phyloP scores from a whole-genome alignment of 345 rosid genomes.

The Arabis alpina region DNA sequence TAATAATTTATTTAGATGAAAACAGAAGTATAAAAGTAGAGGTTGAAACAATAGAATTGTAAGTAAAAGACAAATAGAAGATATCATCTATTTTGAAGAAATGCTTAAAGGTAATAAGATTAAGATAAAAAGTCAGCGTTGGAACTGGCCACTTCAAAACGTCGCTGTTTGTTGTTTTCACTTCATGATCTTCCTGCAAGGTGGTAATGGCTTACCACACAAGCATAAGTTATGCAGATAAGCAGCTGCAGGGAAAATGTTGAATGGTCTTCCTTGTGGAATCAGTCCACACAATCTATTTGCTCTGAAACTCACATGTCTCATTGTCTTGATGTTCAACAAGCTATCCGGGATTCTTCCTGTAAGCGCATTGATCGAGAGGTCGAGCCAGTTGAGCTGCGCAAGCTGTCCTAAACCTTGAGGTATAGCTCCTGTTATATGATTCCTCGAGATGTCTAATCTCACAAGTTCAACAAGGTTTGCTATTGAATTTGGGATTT shows the following conservation, averaged over 20 bases:
- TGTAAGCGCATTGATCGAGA: slow-evolving; percentile 66
- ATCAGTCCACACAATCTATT: slow-evolving; percentile 89
- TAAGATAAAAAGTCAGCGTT: slow-evolving; percentile 62
- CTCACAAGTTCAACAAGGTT: slow-evolving; percentile 66
- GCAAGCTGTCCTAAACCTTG: slow-evolving; percentile 55
- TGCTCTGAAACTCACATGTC: slow-evolving; percentile 83
- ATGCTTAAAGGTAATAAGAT: slow-evolving; percentile 45
- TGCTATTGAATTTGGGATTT: slow-evolving; percentile 75
- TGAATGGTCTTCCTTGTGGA: slow-evolving; percentile 90
- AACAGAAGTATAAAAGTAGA: slow-evolving; percentile 29
- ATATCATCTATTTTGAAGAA: slow-evolving; percentile 39
- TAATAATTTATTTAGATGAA: slow-evolving; percentile 30
- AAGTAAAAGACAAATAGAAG: slow-evolving; percentile 37
- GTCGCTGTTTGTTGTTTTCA: slow-evolving; percentile 16
- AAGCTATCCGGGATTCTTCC: slow-evolving; percentile 79
- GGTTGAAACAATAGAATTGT: slow-evolving; percentile 36
- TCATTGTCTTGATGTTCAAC: slow-evolving; percentile 52
- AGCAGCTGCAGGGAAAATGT: slow-evolving; percentile 74
- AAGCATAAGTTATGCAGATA: slow-evolving; percentile 91
- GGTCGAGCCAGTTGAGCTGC: slow-evolving; percentile 78
- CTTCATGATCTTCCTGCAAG: slow-evolving; percentile 58
- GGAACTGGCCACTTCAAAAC: slow-evolving; percentile 54
- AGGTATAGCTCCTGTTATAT: slow-evolving; percentile 71
- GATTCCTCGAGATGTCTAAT: slow-evolving; percentile 79
- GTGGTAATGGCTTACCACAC: slow-evolving; percentile 89